phyloP scores from a whole-genome alignment of 2,329 filamentous ascomycete species.

The Aspergillus glaucus region DNA sequence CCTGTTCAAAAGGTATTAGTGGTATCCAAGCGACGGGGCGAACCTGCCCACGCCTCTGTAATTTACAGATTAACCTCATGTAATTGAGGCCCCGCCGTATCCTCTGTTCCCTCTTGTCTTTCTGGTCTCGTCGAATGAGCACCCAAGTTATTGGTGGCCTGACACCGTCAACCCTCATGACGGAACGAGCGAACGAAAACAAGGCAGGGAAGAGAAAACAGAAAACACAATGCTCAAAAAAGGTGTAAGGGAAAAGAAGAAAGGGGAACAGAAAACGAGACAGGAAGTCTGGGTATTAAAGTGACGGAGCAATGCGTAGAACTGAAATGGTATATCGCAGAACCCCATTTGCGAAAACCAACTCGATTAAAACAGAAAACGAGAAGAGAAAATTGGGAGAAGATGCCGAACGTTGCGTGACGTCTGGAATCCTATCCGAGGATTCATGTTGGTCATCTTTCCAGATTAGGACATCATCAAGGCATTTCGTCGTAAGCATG shows the following conservation, averaged over 20 bases:
- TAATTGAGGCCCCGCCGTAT: neutral
- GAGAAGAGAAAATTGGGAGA: neutral
- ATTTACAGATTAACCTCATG: conserved; percentile 19
- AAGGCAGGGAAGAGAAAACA: neutral
- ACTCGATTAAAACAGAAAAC: neutral
- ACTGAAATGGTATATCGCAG: neutral
- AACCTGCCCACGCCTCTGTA: conserved; percentile 31
- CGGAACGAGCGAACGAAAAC: neutral
- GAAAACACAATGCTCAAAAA: conserved; percentile 7
- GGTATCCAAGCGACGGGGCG: conserved; percentile 14
- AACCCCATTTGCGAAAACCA: neutral
- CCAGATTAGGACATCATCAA: neutral
- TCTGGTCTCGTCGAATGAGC: neutral
- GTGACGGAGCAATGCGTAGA: neutral
- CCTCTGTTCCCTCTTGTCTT: neutral
- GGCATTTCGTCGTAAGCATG: conserved; percentile 10
- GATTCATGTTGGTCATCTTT: conserved; percentile 1
- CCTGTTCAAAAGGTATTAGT: conserved; percentile 9
- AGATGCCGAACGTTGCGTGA: neutral
- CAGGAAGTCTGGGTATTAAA: conserved; percentile 1
- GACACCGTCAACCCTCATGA: neutral
- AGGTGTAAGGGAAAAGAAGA: conserved; percentile 5
- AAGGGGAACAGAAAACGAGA: conserved; percentile 3
- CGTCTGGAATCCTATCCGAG: neutral
- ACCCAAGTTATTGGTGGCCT: neutral